Evolutionary conservation across 2,329 filamentous ascomycete genomes (phyloP).

Genomic region (Epichloe hybrida): DNA sequence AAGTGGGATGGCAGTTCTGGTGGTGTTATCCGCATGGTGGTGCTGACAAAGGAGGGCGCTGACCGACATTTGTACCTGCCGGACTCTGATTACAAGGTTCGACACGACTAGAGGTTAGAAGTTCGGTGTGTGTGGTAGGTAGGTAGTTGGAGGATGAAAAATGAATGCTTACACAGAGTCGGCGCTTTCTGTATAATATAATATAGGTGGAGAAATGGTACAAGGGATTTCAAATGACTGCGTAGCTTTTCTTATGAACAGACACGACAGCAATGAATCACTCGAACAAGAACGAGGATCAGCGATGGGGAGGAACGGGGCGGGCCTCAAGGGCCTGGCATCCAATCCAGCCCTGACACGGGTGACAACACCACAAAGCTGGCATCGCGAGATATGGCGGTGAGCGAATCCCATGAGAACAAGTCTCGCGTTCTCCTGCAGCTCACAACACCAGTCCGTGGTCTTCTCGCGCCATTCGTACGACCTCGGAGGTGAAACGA

Average conservation of each 20-base stretch:
- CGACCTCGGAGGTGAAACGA: neutral
- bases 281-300: neutral
- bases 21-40: conserved; percentile 95
- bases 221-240: neutral
- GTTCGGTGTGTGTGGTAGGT: conserved; percentile 8
- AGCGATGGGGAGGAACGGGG: neutral
- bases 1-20: conserved; percentile 99
- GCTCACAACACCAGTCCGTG: neutral
- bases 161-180: neutral
- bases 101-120: conserved; percentile 42
- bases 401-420: neutral
- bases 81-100: conserved; percentile 70
- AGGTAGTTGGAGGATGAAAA: neutral
- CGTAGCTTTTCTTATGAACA: neutral
- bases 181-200: conserved; percentile 1
- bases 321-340: neutral
- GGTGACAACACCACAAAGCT: neutral
- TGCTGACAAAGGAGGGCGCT: conserved; percentile 78
- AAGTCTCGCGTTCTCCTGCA: neutral
- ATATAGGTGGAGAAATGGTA: neutral
- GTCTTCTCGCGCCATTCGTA: neutral
- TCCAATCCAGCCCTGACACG: neutral
- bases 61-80: conserved; percentile 92
- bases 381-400: neutral
- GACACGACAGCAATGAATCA: neutral